Conservation (phyloP, 2,329 filamentous ascomycete species). For the Chaetomium globosum region DNA sequence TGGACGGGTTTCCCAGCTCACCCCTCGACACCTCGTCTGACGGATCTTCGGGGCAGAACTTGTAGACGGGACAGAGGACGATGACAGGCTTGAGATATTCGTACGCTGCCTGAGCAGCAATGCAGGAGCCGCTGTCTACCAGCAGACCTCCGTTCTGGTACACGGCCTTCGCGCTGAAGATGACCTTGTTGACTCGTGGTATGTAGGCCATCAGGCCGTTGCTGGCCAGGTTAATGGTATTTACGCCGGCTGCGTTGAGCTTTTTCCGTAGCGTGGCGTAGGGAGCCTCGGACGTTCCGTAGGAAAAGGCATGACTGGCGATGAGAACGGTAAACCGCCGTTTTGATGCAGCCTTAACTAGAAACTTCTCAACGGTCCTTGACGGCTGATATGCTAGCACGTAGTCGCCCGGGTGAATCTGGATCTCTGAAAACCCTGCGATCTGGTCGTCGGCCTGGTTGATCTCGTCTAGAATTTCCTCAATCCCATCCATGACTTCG, state of each 20-base stretch:
- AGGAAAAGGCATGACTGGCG: slow-evolving; percentile 62
- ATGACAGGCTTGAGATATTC: slow-evolving; percentile 82
- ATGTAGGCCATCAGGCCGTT: slow-evolving; percentile 89
- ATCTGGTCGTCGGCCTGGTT: slow-evolving; percentile 93
- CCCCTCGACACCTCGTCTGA: slow-evolving; percentile 80
- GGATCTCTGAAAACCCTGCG: slow-evolving; percentile 80
- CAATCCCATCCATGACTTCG: slow-evolving; percentile 90
- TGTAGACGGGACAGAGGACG: slow-evolving; percentile 88
- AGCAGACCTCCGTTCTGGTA: slow-evolving; percentile 86
- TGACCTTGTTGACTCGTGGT: slow-evolving; percentile 92
- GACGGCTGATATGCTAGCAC: slow-evolving; percentile 89
- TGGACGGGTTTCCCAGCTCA: slow-evolving; percentile 81
- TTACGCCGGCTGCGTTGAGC: slow-evolving; percentile 74
- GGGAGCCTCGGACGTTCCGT: slow-evolving; percentile 44
- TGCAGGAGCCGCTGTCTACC: slow-evolving; percentile 78
- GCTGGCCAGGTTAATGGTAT: slow-evolving; percentile 81
- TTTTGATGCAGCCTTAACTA: slow-evolving; percentile 83
- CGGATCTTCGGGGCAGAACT: slow-evolving; percentile 86
- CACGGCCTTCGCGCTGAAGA: slow-evolving; percentile 83
- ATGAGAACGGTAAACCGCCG: slow-evolving; percentile 90
- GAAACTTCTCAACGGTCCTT: slow-evolving; percentile 83
- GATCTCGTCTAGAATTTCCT: slow-evolving; percentile 94
- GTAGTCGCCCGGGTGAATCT: slow-evolving; percentile 91
- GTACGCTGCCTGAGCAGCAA: slow-evolving; percentile 82
- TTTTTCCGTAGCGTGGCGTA: slow-evolving; percentile 71